Percentiles rank a stretch among this genome's conserved stretches.
phyloP scores from a whole-genome alignment of 441 rosid genomes.

The Hura crepitans region DNA sequence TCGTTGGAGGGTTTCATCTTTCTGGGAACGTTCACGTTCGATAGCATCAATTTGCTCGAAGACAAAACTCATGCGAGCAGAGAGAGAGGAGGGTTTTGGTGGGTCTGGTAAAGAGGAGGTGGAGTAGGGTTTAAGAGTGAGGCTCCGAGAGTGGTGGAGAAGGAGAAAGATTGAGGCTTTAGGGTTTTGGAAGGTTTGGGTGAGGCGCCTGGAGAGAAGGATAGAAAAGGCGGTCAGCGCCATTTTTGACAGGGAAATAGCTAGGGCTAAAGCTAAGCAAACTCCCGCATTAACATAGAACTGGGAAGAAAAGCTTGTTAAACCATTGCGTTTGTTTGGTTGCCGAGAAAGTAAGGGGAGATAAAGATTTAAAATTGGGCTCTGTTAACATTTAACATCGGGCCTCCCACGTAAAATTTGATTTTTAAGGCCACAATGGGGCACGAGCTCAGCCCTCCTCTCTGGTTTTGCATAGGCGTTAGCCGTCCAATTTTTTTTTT shows the following conservation, averaged over 20 bases:
- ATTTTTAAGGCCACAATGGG: too few species aligned
- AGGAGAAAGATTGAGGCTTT: constrained; percentile 26
- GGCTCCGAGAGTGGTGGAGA: constrained; percentile 31
- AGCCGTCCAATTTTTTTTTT: too few species aligned
- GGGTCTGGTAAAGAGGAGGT: constrained; percentile 36
- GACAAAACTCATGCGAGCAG: constrained; percentile 82
- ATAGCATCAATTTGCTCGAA: constrained; percentile 84
- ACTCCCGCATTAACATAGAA: constrained; percentile 19
- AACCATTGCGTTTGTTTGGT: too few species aligned
- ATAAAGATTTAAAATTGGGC: too few species aligned
- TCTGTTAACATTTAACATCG: too few species aligned
- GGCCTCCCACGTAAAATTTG: too few species aligned
- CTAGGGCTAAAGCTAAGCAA: background rate
- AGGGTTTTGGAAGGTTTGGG: constrained; percentile 28
- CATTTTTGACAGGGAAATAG: constrained; percentile 31
- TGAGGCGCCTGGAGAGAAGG: constrained; percentile 46
- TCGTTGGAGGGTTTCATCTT: constrained; percentile 69
- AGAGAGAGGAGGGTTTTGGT: constrained; percentile 60
- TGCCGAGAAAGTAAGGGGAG: too few species aligned
- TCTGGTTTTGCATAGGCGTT: too few species aligned
- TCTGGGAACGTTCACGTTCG: constrained; percentile 59
- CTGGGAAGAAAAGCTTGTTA: too few species aligned
- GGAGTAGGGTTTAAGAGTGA: constrained; percentile 35
- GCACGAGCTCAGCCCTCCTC: too few species aligned
- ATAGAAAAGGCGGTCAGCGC: constrained; percentile 44